phyloP scores from a whole-genome alignment of 2,329 filamentous ascomycete species.

The Penicillium brasilianum region DNA sequence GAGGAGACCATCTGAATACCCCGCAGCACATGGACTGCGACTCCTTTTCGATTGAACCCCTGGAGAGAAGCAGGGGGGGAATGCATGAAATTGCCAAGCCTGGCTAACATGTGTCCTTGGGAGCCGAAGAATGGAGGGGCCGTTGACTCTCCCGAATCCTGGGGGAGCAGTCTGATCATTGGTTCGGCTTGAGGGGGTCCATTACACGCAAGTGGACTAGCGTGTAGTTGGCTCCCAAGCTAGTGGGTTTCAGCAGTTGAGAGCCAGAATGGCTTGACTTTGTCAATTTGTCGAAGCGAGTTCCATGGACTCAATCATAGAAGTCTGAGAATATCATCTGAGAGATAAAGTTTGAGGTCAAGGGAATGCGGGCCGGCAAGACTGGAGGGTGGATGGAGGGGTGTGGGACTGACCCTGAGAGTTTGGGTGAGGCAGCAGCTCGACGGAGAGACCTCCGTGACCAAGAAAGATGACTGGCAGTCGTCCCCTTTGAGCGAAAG shows the following conservation, averaged over 20 bases:
- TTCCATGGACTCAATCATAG: neutral
- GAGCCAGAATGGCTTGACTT: neutral
- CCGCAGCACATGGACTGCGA: neutral
- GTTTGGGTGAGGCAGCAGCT: constrained; percentile 12
- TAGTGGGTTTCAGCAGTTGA: constrained; percentile 11
- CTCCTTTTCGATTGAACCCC: neutral
- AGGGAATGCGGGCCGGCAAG: constrained; percentile 2
- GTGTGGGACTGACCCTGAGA: neutral
- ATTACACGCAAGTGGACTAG: constrained; percentile 8
- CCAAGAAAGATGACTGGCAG: constrained; percentile 4
- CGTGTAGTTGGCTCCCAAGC: constrained; percentile 4
- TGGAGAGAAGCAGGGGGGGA: neutral
- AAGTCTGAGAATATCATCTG: neutral
- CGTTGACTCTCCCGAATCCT: constrained; percentile 9
- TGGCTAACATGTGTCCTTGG: neutral
- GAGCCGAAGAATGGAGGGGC: constrained; percentile 8
- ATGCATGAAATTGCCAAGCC: constrained; percentile 13
- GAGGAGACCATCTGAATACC: neutral
- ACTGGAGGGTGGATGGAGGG: constrained; percentile 1
- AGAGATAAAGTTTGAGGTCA: neutral
- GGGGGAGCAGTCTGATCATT: constrained; percentile 16
- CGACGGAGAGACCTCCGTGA: constrained; percentile 9
- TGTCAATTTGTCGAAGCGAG: neutral
- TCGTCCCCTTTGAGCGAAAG: neutral
- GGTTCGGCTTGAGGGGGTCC: constrained; percentile 21